Evolutionary conservation across 1,139 yeast genomes (phyloP).

Genomic region (Yamadazyma triangularis): DNA sequence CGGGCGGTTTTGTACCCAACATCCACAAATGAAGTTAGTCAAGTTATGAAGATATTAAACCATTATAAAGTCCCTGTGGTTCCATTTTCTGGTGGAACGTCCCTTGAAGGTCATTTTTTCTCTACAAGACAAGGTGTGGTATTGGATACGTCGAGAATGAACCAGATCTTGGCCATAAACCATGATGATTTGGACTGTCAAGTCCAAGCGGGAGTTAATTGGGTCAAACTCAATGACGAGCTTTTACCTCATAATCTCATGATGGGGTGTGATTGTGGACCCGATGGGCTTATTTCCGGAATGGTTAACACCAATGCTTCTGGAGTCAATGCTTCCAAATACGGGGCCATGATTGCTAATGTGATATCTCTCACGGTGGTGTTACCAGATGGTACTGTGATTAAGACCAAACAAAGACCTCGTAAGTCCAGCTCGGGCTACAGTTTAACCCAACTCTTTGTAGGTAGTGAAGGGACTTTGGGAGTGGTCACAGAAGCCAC

Average conservation of each 20-base stretch:
- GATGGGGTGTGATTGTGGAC: constrained; percentile 46
- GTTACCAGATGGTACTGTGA: constrained; percentile 40
- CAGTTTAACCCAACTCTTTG: constrained; percentile 38
- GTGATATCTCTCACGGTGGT: constrained; percentile 41
- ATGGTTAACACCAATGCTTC: constrained; percentile 45
- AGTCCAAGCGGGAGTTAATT: constrained; percentile 42
- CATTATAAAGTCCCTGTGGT: constrained; percentile 45
- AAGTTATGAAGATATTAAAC: constrained; percentile 29
- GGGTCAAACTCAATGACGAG: constrained; percentile 34
- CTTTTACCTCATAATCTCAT: constrained; percentile 25
- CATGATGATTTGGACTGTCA: constrained; percentile 40
- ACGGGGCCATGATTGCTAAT: constrained; percentile 45
- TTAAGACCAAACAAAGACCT: constrained; percentile 42
- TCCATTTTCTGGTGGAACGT: constrained; percentile 59
- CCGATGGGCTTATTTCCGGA: constrained; percentile 40
- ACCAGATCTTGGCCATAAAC: constrained; percentile 27
- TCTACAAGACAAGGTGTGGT: constrained; percentile 37
- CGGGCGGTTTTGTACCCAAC: constrained; percentile 31
- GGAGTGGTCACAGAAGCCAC: constrained; percentile 45
- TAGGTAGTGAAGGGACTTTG: constrained; percentile 46
- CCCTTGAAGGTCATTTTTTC: constrained; percentile 43
- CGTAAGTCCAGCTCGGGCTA: constrained; percentile 44
- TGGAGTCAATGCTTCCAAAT: constrained; percentile 40
- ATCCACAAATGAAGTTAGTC: constrained; percentile 35
- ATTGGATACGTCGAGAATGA: constrained; percentile 40